Evolutionary conservation across 2,329 filamentous ascomycete species (phyloP).

Genomic region (Thelonectria blattea): DNA sequence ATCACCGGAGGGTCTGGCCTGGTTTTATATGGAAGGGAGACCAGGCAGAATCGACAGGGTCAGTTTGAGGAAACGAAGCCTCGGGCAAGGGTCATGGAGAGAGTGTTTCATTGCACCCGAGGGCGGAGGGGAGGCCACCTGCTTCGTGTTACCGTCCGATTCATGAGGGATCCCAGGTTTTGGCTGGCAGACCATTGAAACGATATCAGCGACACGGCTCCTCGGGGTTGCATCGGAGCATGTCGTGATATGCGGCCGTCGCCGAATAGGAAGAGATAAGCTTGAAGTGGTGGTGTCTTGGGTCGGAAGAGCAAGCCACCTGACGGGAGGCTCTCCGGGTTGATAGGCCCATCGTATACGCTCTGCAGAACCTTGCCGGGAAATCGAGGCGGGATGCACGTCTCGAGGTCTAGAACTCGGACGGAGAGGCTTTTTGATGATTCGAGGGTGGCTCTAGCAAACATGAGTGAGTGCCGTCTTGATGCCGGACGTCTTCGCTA

Average conservation of each 20-base stretch:
- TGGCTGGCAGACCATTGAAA: neutral
- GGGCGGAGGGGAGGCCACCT: neutral
- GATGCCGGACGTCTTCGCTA: neutral
- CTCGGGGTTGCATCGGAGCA: neutral
- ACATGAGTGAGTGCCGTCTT: neutral
- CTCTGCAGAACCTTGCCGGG: neutral
- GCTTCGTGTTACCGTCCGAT: neutral
- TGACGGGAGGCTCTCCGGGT: neutral
- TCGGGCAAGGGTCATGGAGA: neutral
- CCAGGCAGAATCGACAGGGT: neutral
- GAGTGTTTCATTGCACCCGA: neutral
- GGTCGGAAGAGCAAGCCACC: slow-evolving; percentile 3
- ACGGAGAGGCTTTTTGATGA: neutral
- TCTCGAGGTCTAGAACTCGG: neutral
- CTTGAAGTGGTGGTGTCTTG: slow-evolving; percentile 6
- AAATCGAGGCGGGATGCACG: neutral
- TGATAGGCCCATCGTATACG: neutral
- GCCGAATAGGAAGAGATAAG: slow-evolving; percentile 2
- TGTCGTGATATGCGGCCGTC: neutral
- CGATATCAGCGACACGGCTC: neutral
- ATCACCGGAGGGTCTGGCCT: neutral
- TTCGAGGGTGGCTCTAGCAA: neutral
- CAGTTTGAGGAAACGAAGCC: neutral
- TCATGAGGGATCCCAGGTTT: neutral
- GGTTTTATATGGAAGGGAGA: slow-evolving; percentile 1